Evolutionary conservation across 1,284 basidiomycete species (phyloP).

Genomic region (Apiotrichum laibachii): DNA sequence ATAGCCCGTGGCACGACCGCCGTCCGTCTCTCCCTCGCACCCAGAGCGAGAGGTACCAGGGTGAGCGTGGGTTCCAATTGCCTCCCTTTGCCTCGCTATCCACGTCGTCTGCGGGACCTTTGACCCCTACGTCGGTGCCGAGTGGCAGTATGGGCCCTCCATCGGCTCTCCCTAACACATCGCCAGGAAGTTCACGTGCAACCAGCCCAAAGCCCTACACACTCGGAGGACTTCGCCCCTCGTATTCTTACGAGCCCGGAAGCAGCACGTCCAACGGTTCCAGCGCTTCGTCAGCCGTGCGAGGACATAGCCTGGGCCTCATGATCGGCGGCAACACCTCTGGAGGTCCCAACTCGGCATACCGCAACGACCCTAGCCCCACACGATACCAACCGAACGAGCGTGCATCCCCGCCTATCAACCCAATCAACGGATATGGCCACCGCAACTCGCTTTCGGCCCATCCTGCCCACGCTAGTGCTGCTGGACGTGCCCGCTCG

Average conservation of each 20-base stretch:
- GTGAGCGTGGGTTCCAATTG: constrained; percentile 12
- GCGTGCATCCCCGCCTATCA: constrained; percentile 4
- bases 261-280: constrained; percentile 1
- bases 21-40: constrained; percentile 15
- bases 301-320: constrained; percentile 3
- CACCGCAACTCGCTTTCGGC: background rate
- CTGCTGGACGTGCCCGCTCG: constrained; percentile 13
- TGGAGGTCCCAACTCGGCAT: constrained; percentile 2
- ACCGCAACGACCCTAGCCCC: constrained; percentile 8
- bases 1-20: constrained; percentile 10
- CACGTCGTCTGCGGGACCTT: constrained; percentile 5
- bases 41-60: constrained; percentile 16
- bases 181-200: constrained; percentile 13
- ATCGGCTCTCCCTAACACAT: constrained; percentile 1
- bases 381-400: constrained; percentile 2
- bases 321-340: background rate
- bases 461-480: background rate
- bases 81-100: constrained; percentile 16
- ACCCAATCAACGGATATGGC: constrained; percentile 9
- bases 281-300: background rate
- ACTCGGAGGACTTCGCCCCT: constrained; percentile 14
- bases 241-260: constrained; percentile 16
- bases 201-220: constrained; percentile 12
- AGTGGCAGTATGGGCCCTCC: constrained; percentile 20
- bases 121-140: constrained; percentile 14